These are phyloP conservation scores for Mitragyna speciosa DNA, from an alignment of 257 asterid species.

Conservation along the genomic window DNA sequence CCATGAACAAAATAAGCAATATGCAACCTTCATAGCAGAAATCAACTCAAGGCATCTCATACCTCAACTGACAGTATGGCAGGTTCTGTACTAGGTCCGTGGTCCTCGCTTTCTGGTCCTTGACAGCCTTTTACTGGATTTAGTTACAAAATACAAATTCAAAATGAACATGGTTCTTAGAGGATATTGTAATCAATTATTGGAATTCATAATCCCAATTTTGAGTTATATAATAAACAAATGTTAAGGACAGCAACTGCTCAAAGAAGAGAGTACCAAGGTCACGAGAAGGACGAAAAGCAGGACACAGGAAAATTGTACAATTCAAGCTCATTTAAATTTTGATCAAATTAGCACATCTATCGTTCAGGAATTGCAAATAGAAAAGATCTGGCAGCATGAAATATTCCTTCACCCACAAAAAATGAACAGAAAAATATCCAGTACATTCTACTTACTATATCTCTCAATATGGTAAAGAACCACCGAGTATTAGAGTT, in stretches of 20 bases:
- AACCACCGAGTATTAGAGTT: no score
- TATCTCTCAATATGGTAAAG: no score
- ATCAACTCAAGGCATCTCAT: slow-evolving; percentile 9
- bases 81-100: slow-evolving; percentile 60
- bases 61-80: slow-evolving; percentile 97
- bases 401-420: no score
- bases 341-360: no score
- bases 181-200: slow-evolving; percentile 6
- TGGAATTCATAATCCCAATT: not conserved
- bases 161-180: not conserved
- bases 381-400: no score
- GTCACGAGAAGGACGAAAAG: not conserved
- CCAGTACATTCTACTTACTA: no score
- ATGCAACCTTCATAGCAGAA: not conserved
- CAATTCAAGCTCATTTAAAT: no score
- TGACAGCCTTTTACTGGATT: slow-evolving; percentile 55
- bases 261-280: not conserved
- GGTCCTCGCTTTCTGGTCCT: slow-evolving; percentile 45
- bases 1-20: slow-evolving; percentile 5
- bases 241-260: not conserved
- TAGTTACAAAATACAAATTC: slow-evolving; percentile 18
- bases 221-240: not conserved
- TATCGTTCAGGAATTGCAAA: no score
- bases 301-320: not conserved
- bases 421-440: no score